phyloP scores from a whole-genome alignment of 2,329 filamentous ascomycete genomes.

The Chrysosporium keratinophilum region DNA sequence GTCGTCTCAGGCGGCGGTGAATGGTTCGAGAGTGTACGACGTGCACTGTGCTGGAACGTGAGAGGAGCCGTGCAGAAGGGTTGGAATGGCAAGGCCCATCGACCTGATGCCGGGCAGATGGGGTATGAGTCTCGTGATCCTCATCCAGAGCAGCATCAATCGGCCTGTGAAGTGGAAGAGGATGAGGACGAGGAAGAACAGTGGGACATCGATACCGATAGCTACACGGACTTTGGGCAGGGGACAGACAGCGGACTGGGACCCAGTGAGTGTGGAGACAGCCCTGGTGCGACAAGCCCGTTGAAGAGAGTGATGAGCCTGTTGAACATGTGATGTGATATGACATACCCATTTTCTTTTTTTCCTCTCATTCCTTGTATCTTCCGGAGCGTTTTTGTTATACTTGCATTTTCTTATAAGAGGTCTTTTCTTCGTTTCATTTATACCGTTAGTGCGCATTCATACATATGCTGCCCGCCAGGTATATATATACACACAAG shows the following conservation, averaged over 20 bases:
- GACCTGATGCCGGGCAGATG: slow-evolving; percentile 21
- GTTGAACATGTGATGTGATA: slow-evolving; percentile 45
- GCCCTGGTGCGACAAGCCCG: slow-evolving; percentile 51
- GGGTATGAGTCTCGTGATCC: background rate
- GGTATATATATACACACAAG: too few species aligned
- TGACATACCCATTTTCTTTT: background rate
- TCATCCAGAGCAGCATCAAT: slow-evolving; percentile 8
- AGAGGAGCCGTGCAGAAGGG: slow-evolving; percentile 84
- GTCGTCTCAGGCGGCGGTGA: slow-evolving; percentile 81
- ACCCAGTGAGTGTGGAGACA: slow-evolving; percentile 56
- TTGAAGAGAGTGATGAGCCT: slow-evolving; percentile 64
- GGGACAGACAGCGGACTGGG: slow-evolving; percentile 40
- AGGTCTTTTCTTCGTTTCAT: too few species aligned
- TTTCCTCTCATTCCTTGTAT: background rate
- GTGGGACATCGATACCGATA: slow-evolving; percentile 92
- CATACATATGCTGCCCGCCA: too few species aligned
- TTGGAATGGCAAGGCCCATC: slow-evolving; percentile 47
- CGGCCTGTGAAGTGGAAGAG: slow-evolving; percentile 28
- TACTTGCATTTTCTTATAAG: too few species aligned
- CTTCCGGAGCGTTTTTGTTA: background rate
- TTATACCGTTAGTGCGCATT: too few species aligned
- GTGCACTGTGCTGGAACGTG: slow-evolving; percentile 90
- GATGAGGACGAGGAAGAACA: slow-evolving; percentile 50
- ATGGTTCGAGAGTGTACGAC: slow-evolving; percentile 92
- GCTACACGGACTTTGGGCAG: slow-evolving; percentile 21